phyloP scores from a whole-genome alignment of 2,329 filamentous ascomycete species.

The Sporothrix pallida region DNA sequence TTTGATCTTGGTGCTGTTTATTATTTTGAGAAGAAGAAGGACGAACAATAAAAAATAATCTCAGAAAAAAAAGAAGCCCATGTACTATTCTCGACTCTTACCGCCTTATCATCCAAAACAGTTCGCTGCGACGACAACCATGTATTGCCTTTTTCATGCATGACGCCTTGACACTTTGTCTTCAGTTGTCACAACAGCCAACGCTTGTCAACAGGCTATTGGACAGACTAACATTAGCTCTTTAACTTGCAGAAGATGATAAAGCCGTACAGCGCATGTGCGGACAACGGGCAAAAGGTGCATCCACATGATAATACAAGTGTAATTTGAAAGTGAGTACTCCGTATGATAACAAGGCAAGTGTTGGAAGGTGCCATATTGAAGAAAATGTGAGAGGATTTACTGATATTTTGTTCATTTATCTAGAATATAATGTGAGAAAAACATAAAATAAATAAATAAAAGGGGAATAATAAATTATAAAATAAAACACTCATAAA shows the following conservation, averaged over 20 bases:
- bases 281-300: no score
- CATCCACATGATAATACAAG: no score
- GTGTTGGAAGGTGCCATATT: no score
- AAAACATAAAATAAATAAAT: no score
- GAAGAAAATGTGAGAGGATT: no score
- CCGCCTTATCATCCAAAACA: no score
- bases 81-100: neutral
- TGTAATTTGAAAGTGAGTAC: neutral
- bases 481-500: no score
- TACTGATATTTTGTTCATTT: no score
- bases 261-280: neutral
- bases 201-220: conserved; percentile 26
- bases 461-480: no score
- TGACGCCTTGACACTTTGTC: neutral
- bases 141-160: neutral
- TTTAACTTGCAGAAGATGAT: conserved; percentile 7
- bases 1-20: no score
- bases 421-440: no score
- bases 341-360: neutral
- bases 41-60: neutral
- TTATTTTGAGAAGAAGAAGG: no score
- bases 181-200: conserved; percentile 6
- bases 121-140: neutral
- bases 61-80: neutral
- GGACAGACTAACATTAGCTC: conserved; percentile 15